Percentiles rank a stretch among this genome's conserved stretches.
Evolutionary conservation across 768 basidiomycete species (phyloP).

Genomic region (Pisolithus microcarpus): DNA sequence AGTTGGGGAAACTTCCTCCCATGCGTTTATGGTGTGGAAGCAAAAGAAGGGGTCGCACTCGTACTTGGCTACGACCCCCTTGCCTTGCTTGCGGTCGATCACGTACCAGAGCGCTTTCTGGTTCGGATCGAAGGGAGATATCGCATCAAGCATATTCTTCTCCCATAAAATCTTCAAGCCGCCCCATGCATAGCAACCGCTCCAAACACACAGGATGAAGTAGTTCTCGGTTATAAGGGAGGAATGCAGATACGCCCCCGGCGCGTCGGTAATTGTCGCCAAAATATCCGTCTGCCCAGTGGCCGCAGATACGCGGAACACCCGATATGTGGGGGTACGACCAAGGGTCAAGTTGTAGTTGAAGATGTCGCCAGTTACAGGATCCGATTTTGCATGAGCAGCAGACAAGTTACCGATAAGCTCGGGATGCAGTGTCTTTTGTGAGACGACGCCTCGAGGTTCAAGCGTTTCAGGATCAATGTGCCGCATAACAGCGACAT

Average conservation of each 20-base stretch:
- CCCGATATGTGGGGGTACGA: constrained; percentile 18
- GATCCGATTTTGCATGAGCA: constrained; percentile 33
- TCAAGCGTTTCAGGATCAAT: constrained; percentile 33
- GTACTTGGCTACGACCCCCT: constrained; percentile 32
- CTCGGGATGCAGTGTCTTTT: constrained; percentile 25
- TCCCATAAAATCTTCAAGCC: constrained; percentile 24
- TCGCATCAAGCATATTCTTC: constrained; percentile 26
- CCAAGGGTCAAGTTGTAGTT: constrained; percentile 30
- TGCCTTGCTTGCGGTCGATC: constrained; percentile 29
- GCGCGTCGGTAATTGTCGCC: constrained; percentile 31
- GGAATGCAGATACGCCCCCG: constrained; percentile 32
- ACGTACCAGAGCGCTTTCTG: constrained; percentile 30
- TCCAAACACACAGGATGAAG: constrained; percentile 32
- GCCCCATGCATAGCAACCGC: constrained; percentile 24
- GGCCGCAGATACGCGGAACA: constrained; percentile 30
- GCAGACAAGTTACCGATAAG: constrained; percentile 28
- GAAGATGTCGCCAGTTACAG: constrained; percentile 29
- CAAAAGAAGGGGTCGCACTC: constrained; percentile 32
- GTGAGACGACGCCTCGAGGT: constrained; percentile 24
- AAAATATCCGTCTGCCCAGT: constrained; percentile 28
- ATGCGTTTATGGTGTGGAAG: constrained; percentile 36
- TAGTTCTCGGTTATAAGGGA: constrained; percentile 32
- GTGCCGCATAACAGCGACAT: constrained; percentile 20
- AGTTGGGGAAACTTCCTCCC: constrained; percentile 22
- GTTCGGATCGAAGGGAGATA: constrained; percentile 25